These are phyloP conservation scores for Austroboletus rostrupii DNA, from an alignment of 1,284 basidiomycete genomes.

Conservation along the genomic window DNA sequence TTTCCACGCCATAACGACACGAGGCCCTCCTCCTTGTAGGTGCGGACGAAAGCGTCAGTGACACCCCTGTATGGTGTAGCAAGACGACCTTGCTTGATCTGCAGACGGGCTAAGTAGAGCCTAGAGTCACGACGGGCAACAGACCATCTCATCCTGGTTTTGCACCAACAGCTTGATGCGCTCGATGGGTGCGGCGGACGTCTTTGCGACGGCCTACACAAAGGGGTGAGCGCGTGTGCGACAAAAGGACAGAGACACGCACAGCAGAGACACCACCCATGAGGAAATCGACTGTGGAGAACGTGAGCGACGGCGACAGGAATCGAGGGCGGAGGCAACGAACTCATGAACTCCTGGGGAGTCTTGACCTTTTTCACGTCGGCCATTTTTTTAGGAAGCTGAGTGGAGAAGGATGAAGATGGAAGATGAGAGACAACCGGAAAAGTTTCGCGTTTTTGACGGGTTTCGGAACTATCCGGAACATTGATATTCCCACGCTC, in stretches of 20 bases:
- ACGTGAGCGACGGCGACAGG: constrained; percentile 3
- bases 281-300: constrained; percentile 72
- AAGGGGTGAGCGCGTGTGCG: constrained; percentile 7
- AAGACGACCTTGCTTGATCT: constrained; percentile 97
- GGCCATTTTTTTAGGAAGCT: constrained; percentile 63
- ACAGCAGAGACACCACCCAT: constrained; percentile 92
- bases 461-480: constrained; percentile 39
- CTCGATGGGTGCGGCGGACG: constrained; percentile 97
- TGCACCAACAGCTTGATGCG: constrained; percentile 98
- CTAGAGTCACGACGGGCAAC: constrained; percentile 14
- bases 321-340: constrained; percentile 6
- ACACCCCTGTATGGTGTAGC: constrained; percentile 91
- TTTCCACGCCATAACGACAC: constrained; percentile 93
- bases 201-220: constrained; percentile 89
- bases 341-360: constrained; percentile 75
- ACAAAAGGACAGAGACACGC: constrained; percentile 30
- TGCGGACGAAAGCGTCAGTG: constrained; percentile 82
- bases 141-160: constrained; percentile 93
- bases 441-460: constrained; percentile 39
- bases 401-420: constrained; percentile 47
- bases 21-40: constrained; percentile 88
- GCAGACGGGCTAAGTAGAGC: constrained; percentile 19
- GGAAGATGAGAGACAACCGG: constrained; percentile 29
- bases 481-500: constrained; percentile 35
- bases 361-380: constrained; percentile 73